A percentile compares a stretch with the other conserved stretches of the same genome.
Conservation (phyloP, 257 asterid genomes). For the Jaltomata sinuosa region DNA sequence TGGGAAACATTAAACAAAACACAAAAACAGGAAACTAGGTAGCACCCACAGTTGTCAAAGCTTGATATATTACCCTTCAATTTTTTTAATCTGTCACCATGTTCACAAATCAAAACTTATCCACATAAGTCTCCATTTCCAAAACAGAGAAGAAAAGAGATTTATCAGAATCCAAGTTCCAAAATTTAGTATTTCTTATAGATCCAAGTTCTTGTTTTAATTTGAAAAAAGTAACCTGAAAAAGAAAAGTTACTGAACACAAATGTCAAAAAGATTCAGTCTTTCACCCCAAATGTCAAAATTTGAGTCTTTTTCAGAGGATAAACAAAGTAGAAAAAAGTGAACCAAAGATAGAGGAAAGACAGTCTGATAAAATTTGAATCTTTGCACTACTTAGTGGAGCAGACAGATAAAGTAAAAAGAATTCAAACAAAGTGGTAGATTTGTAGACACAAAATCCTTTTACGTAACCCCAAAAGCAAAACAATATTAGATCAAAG, state of each 20-base stretch:
- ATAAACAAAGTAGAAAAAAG: background rate
- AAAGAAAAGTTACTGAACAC: background rate
- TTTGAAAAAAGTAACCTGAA: background rate
- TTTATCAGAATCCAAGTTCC: background rate
- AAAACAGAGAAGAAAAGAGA: background rate
- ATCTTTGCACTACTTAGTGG: conserved; percentile 15
- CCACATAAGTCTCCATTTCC: background rate
- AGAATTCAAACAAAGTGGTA: conserved; percentile 6
- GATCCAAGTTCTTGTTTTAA: no score
- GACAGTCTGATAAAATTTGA: conserved; percentile 15
- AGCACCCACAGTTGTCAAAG: conserved; percentile 24
- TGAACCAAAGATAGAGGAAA: background rate
- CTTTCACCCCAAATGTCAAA: conserved; percentile 3
- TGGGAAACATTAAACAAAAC: conserved; percentile 21
- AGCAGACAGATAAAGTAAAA: conserved; percentile 27
- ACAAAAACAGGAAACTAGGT: conserved; percentile 37
- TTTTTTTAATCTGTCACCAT: background rate
- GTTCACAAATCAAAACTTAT: background rate
- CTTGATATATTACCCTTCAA: background rate
- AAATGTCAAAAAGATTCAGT: background rate
- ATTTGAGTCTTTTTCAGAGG: background rate
- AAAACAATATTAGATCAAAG: conserved; percentile 34
- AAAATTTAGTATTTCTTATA: background rate
- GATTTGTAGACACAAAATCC: conserved; percentile 35
- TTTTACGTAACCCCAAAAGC: conserved; percentile 24